phyloP scores from a whole-genome alignment of 2,329 filamentous ascomycete species.

The Dichotomopilus funicola region DNA sequence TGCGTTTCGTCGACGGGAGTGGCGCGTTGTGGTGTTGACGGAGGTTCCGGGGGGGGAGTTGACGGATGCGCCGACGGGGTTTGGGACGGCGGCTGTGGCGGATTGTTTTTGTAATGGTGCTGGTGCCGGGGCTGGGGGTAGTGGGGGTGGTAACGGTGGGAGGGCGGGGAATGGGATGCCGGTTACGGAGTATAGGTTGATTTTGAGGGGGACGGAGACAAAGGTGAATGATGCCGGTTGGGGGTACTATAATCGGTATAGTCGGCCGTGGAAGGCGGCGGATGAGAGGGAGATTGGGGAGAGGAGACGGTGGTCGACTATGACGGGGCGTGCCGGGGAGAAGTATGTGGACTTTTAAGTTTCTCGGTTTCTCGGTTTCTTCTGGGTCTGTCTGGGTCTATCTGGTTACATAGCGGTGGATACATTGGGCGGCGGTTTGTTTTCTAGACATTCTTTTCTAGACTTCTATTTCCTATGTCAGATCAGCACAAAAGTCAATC shows the following conservation, averaged over 20 bases:
- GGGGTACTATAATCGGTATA: constrained; percentile 19
- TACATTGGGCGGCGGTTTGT: neutral
- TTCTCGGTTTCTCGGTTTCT: too few relatives aligned
- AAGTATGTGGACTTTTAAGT: constrained; percentile 17
- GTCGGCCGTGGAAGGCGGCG: constrained; percentile 15
- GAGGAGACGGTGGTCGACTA: constrained; percentile 11
- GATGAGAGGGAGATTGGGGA: constrained; percentile 15
- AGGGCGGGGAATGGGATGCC: constrained; percentile 4
- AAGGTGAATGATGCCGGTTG: constrained; percentile 17
- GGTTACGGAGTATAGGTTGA: constrained; percentile 18
- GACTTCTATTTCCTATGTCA: neutral
- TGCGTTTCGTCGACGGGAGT: constrained; percentile 16
- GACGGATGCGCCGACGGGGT: constrained; percentile 11
- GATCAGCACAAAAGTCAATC: neutral
- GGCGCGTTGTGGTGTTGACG: constrained; percentile 17
- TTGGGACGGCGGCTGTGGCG: neutral
- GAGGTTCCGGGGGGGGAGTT: constrained; percentile 17
- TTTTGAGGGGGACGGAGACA: constrained; percentile 18
- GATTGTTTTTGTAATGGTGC: neutral
- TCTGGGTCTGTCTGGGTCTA: too few relatives aligned
- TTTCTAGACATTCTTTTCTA: neutral
- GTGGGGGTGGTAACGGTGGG: neutral
- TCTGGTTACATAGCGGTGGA: neutral
- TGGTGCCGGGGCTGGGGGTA: neutral
- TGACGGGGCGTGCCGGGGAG: constrained; percentile 5